Conservation (phyloP, 1,139 yeast genomes). For the Hansenula lynferdii region DNA sequence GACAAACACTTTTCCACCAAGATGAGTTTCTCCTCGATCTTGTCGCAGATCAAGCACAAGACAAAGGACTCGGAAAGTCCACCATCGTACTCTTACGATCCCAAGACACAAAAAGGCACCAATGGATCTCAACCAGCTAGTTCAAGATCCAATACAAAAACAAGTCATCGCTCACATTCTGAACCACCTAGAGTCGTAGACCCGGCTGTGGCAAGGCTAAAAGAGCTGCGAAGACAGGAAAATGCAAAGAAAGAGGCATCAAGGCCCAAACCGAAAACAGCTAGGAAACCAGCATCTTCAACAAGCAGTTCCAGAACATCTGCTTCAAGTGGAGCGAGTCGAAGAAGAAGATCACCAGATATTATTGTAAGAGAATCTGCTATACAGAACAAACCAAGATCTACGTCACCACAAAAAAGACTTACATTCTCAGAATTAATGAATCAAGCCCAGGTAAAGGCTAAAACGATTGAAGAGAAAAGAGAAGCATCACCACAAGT, state of each 20-base stretch:
- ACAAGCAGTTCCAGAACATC: conserved; percentile 2
- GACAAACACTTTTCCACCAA: no score
- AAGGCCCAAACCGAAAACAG: conserved; percentile 14
- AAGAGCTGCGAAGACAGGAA: conserved; percentile 60
- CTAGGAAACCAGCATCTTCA: conserved; percentile 8
- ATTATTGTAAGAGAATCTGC: conserved; percentile 9
- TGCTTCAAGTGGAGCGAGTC: no score
- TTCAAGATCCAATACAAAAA: no score
- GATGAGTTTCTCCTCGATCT: conserved; percentile 18
- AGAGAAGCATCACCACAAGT: conserved; percentile 5
- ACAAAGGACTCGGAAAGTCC: not conserved
- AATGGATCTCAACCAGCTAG: no score
- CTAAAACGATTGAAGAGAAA: conserved; percentile 11
- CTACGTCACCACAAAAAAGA: conserved; percentile 32
- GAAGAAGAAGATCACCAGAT: conserved; percentile 7
- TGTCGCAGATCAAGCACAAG: conserved; percentile 17
- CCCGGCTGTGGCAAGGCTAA: conserved; percentile 47
- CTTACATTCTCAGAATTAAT: conserved; percentile 62
- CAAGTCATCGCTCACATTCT: not conserved
- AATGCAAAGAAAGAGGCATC: conserved; percentile 37
- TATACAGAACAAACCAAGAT: conserved; percentile 4
- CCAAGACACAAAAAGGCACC: not conserved
- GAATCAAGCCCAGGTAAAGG: conserved; percentile 56
- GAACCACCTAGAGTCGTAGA: conserved; percentile 25
- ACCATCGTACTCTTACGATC: not conserved